Base-by-base conservation (phyloP, 305 asterid species). In the Solanum aculeatissimum region DNA sequence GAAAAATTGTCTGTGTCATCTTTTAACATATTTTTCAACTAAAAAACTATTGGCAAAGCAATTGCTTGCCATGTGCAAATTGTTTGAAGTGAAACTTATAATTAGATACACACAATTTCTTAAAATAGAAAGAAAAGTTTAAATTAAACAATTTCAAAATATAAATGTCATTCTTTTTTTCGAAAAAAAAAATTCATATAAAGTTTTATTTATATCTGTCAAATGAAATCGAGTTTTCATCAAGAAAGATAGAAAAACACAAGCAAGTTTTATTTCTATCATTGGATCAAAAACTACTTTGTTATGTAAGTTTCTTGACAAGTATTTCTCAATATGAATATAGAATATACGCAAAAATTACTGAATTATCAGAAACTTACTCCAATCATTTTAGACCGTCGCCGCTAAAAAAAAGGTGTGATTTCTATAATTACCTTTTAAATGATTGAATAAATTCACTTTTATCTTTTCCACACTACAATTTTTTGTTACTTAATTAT, bases 311-410 rank as follows among this genome's bases (percentile, higher is more conserved):
- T 0, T 58, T 21, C 1, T 1, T 2, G 3, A 58, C 10, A 21
- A 2, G 10, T 55, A 55, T 21, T 58, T 58, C 2, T 58, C 29
- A 58, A n/a, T 55, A 19, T 19, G 19, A 55, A 57, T n/a, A 57
- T 12, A 57, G 21, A 57, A 57, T 57, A 6, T 58, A 7, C 1
- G 10, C 0, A 4, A 58, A 11, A 0, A 1, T 58, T 58, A 21
- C 3, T 10, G 29, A 58, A 58, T 58, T 6, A 0, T 0, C 0
- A 4, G 10, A 3, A 21, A 21, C 0, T 7, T 21, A n/a, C 32
- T 58, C 29, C 3, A 0, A 21, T 58, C 16, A 58, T 29, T 14
- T 3, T 57, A 40, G 45, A 40, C 7, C 10, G 7, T 40, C 10
- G 7, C 2, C 45, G 10, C 2, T 8, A 1, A 57, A 21, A 7